phyloP scores from a whole-genome alignment of 768 basidiomycete genomes.

The Phanerochaete carnosa region DNA sequence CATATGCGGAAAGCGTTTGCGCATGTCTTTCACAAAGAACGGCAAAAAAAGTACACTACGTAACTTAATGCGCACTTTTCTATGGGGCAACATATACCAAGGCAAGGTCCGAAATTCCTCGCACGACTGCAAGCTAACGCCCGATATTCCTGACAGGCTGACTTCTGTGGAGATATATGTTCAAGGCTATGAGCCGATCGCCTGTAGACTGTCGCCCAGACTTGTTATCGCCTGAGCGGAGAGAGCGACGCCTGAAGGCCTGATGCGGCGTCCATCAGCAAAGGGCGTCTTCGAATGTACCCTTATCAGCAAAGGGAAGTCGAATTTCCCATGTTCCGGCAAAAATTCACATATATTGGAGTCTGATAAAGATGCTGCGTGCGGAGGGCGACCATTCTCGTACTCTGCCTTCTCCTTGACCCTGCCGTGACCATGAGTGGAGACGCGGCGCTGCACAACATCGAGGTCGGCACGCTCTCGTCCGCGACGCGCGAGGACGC shows the following conservation, averaged over 20 bases:
- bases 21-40: too few species aligned
- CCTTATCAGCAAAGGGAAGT: not conserved
- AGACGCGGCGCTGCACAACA: not conserved
- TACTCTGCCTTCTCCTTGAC: not conserved
- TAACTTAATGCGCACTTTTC: too few species aligned
- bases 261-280: not conserved
- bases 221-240: not conserved
- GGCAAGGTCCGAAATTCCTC: too few species aligned
- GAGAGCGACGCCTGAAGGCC: not conserved
- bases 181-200: too few species aligned
- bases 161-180: too few species aligned
- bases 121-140: too few species aligned
- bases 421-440: not conserved
- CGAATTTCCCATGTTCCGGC: not conserved
- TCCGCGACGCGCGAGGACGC: constrained; percentile 4
- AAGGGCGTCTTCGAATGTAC: not conserved
- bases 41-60: too few species aligned
- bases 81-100: too few species aligned
- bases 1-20: too few species aligned
- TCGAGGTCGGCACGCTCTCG: constrained; percentile 5
- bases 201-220: not conserved
- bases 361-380: not conserved
- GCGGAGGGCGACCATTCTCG: not conserved
- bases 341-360: not conserved
- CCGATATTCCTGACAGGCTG: too few species aligned